Conservation (phyloP, 768 basidiomycete species). For the Saitozyma sp. region DNA sequence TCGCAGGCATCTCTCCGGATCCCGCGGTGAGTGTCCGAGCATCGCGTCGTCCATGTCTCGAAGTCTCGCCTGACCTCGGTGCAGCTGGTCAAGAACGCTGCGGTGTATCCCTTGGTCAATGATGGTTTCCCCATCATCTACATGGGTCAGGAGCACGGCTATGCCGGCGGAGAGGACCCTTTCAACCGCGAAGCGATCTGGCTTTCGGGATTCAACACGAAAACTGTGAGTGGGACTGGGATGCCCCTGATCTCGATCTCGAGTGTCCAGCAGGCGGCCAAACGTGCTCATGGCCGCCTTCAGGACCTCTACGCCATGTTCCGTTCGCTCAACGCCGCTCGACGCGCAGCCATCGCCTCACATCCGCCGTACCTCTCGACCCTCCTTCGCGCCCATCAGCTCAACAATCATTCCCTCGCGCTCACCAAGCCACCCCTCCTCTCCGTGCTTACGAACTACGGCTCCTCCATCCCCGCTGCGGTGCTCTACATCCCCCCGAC, state of each 20-base stretch:
- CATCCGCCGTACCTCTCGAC: conserved; percentile 40
- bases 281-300: conserved; percentile 1
- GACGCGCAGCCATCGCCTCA: conserved; percentile 29
- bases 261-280: conserved; percentile 1
- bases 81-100: conserved; percentile 50
- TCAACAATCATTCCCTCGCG: conserved; percentile 37
- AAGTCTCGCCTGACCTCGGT: neutral
- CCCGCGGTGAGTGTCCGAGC: conserved; percentile 23
- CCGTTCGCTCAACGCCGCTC: conserved; percentile 37
- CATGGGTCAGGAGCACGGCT: conserved; percentile 43
- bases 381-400: conserved; percentile 17
- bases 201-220: conserved; percentile 28
- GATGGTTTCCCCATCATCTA: conserved; percentile 54
- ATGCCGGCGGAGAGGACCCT: conserved; percentile 49
- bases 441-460: conserved; percentile 44
- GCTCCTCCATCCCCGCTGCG: conserved; percentile 25
- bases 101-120: conserved; percentile 50
- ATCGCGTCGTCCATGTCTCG: neutral
- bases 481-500: conserved; percentile 20
- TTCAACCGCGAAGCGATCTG: conserved; percentile 51
- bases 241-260: neutral
- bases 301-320: conserved; percentile 26
- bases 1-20: conserved; percentile 38
- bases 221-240: conserved; percentile 16
- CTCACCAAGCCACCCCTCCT: conserved; percentile 46